These are phyloP conservation scores for Ascoidea tarda DNA, from an alignment of 805 yeast species.

Conservation along the genomic window DNA sequence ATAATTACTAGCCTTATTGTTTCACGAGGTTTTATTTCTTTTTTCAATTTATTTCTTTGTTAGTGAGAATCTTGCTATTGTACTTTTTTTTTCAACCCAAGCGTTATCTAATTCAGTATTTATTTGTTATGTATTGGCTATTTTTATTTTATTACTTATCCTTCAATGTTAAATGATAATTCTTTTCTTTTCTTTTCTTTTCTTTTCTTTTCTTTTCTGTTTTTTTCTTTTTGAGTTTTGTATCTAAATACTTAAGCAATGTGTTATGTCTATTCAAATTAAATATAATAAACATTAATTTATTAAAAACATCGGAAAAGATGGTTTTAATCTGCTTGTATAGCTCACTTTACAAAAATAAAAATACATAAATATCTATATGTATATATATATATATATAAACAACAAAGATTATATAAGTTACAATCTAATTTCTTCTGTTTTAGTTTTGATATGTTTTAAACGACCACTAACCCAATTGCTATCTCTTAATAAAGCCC, in stretches of 20 bases:
- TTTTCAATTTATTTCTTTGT: background rate
- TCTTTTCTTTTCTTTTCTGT: too few relatives aligned
- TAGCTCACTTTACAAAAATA: background rate
- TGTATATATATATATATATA: too few relatives aligned
- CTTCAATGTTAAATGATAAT: too few relatives aligned
- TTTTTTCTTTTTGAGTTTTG: too few relatives aligned
- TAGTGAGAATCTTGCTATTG: background rate
- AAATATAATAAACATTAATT: too few relatives aligned
- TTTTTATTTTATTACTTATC: too few relatives aligned
- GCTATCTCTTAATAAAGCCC: conserved; percentile 60
- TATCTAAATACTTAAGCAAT: too few relatives aligned
- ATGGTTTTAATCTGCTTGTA: background rate
- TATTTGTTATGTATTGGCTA: background rate
- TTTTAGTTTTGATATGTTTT: conserved; percentile 27
- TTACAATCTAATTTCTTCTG: conserved; percentile 17
- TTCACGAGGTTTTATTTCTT: background rate
- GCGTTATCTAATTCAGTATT: background rate
- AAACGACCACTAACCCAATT: conserved; percentile 69
- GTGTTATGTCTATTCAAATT: too few relatives aligned
- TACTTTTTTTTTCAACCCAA: background rate
- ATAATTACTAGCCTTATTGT: too few relatives aligned
- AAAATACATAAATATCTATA: too few relatives aligned
- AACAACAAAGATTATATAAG: background rate
- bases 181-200: too few relatives aligned
- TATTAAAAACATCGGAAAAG: too few relatives aligned